Evolutionary conservation across 371 early-diverging fungal species (phyloP).

Genomic region (Vavraia culicis): DNA sequence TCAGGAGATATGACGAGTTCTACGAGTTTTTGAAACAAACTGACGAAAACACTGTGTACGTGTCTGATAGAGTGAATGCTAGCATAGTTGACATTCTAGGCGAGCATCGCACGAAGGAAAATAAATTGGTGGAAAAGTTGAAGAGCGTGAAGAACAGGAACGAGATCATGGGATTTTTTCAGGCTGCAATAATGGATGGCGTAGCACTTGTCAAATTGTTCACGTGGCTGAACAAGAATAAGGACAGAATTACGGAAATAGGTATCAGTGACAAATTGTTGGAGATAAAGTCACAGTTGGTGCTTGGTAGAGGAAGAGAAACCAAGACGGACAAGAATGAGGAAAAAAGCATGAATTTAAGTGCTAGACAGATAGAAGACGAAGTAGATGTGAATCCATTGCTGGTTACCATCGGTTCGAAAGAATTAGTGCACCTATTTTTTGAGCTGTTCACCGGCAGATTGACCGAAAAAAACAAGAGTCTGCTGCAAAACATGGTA

Average conservation of each 20-base stretch:
- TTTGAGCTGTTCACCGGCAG: no score
- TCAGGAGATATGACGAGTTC: slow-evolving; percentile 31
- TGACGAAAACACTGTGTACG: slow-evolving; percentile 1
- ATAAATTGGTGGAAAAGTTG: slow-evolving; percentile 4
- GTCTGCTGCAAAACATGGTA: no score
- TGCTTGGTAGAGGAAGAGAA: no score
- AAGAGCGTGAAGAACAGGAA: slow-evolving; percentile 53
- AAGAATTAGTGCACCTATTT: no score
- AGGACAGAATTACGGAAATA: slow-evolving; percentile 51
- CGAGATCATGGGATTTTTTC: slow-evolving; percentile 71
- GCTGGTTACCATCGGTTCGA: slow-evolving; percentile 51
- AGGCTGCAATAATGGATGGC: slow-evolving; percentile 72
- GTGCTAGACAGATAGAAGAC: not conserved
- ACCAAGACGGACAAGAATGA: no score
- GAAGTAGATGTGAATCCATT: slow-evolving; percentile 11
- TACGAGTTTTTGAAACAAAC: slow-evolving; percentile 11
- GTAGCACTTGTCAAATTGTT: slow-evolving; percentile 68
- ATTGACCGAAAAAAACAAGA: no score
- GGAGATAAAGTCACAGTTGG: no score
- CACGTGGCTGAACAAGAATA: slow-evolving; percentile 70
- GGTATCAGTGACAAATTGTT: slow-evolving; percentile 60
- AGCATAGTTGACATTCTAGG: not conserved
- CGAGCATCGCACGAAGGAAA: not conserved
- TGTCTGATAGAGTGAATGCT: slow-evolving; percentile 5
- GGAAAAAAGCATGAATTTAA: not conserved